Conservation (phyloP, 2,329 filamentous ascomycete species). For the Uncinocarpus reesii region DNA sequence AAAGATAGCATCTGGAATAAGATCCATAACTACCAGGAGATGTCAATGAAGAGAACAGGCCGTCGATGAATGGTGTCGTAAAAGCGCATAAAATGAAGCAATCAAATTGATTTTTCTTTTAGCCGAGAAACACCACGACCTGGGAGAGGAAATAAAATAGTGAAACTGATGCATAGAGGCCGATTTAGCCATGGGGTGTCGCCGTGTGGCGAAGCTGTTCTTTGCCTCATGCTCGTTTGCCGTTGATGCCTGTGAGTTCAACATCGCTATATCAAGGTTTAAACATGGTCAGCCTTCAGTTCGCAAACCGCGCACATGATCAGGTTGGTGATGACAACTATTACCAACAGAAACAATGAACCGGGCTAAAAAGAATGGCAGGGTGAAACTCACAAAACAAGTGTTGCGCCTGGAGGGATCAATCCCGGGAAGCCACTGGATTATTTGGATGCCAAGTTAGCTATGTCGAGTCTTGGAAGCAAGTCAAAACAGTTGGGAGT, state of each 20-base stretch:
- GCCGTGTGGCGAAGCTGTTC: no score
- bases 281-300: constrained; percentile 3
- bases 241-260: constrained; percentile 55
- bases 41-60: no score
- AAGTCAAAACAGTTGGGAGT: neutral
- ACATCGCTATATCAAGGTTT: constrained; percentile 47
- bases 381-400: constrained; percentile 63
- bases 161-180: no score
- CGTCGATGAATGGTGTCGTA: no score
- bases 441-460: constrained; percentile 18
- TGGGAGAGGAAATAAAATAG: no score
- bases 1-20: no score
- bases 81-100: no score
- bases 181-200: no score
- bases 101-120: no score
- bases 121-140: no score
- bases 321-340: no score
- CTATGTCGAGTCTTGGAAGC: neutral
- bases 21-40: no score
- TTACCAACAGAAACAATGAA: neutral
- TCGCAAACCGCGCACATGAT: neutral
- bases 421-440: constrained; percentile 64
- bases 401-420: constrained; percentile 63
- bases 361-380: neutral
- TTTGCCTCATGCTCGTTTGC: constrained; percentile 34